Percentiles rank a stretch among this genome's conserved stretches.
Conservation (phyloP, 371 early-diverging fungal genomes). For the Zychaea mexicana region DNA sequence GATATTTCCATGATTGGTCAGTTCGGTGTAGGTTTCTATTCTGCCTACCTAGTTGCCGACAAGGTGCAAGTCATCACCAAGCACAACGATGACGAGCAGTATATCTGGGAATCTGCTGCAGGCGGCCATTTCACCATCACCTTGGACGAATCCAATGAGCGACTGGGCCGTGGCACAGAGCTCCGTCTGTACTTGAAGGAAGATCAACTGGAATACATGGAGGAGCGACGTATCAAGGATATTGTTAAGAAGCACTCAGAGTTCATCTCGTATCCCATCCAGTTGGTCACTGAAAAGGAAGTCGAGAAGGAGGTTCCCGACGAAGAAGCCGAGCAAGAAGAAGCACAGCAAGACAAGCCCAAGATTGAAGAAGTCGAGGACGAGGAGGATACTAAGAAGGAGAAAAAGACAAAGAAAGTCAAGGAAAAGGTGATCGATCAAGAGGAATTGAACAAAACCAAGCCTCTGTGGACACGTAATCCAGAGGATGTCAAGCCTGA, state of each 20-base stretch:
- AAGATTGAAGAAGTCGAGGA: constrained; percentile 60
- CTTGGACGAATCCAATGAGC: constrained; percentile 70
- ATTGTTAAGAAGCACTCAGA: constrained; percentile 84
- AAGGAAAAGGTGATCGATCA: constrained; percentile 54
- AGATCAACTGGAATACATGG: constrained; percentile 67
- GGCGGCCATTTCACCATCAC: constrained; percentile 74
- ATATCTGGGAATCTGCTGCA: constrained; percentile 78
- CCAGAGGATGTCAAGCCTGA: constrained; percentile 71
- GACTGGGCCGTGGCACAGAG: constrained; percentile 73
- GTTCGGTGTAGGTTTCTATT: constrained; percentile 96
- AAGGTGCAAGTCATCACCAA: constrained; percentile 85
- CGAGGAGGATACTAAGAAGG: constrained; percentile 72
- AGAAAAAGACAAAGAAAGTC: constrained; percentile 67
- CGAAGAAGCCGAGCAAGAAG: constrained; percentile 73
- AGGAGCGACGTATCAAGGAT: constrained; percentile 56
- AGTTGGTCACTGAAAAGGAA: constrained; percentile 54
- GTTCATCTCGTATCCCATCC: constrained; percentile 73
- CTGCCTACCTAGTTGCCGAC: constrained; percentile 82
- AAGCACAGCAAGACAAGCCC: constrained; percentile 55
- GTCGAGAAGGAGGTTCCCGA: constrained; percentile 88
- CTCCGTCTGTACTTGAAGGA: constrained; percentile 82
- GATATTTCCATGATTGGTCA: constrained; percentile 83
- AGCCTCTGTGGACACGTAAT: constrained; percentile 86
- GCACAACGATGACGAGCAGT: constrained; percentile 71
- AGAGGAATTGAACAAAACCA: constrained; percentile 68